phyloP scores from a whole-genome alignment of 257 asterid species.

The Ocimum tenuiflorum region DNA sequence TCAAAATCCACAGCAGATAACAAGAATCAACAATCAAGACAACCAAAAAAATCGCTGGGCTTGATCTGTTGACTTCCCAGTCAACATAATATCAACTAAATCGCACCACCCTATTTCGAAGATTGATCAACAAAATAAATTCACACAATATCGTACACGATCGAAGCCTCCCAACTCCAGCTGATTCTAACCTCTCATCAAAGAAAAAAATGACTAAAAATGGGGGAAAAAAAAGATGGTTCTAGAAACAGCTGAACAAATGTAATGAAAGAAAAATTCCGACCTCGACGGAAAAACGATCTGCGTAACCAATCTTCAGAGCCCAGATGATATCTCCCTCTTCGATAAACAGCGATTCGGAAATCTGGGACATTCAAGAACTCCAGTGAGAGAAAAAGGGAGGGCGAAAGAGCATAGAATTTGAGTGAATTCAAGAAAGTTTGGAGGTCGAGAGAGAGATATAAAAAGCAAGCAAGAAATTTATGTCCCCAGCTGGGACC shows the following conservation, averaged over 20 bases:
- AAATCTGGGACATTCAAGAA: slow-evolving; percentile 35
- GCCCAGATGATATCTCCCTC: slow-evolving; percentile 30
- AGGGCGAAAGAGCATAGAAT: slow-evolving; percentile 29
- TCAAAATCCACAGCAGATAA: slow-evolving; percentile 16
- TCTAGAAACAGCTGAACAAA: slow-evolving; percentile 25
- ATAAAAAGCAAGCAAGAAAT: slow-evolving; percentile 39
- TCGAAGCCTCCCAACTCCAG: slow-evolving; percentile 18
- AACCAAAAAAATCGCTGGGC: slow-evolving; percentile 11
- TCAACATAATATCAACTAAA: slow-evolving; percentile 29
- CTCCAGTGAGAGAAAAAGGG: slow-evolving; percentile 13
- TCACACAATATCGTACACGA: slow-evolving; percentile 18
- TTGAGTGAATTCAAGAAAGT: slow-evolving; percentile 22
- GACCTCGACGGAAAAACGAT: slow-evolving; percentile 1
- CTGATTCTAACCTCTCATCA: not conserved
- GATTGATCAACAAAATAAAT: not conserved
- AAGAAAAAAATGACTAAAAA: not conserved
- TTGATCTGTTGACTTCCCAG: slow-evolving; percentile 37
- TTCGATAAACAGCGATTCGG: slow-evolving; percentile 15
- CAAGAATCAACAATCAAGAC: slow-evolving; percentile 13
- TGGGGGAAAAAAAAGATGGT: not conserved
- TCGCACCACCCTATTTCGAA: slow-evolving; percentile 9
- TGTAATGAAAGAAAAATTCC: slow-evolving; percentile 22
- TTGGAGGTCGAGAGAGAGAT: slow-evolving; percentile 17
- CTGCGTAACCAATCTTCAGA: slow-evolving; percentile 28
- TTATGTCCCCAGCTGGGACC: slow-evolving; percentile 35